Percentiles rank a stretch among this genome's conserved stretches.
Conservation (phyloP, 129 eudicot genomes). For the Apium graveolens region DNA sequence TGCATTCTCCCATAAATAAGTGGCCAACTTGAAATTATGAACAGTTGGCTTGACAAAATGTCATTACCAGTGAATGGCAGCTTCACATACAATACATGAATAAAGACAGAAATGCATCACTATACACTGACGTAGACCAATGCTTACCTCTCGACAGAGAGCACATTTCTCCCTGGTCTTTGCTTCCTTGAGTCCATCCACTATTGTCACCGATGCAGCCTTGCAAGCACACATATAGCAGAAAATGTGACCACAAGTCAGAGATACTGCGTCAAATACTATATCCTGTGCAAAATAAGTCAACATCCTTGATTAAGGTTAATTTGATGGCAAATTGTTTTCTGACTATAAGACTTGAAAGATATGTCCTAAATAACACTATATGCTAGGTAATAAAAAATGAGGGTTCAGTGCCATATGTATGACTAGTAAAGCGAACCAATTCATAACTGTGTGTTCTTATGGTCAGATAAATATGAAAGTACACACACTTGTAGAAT, state of each 20-base stretch:
- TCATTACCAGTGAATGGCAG: neutral
- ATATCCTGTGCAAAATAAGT: slow-evolving; percentile 50
- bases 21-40: neutral
- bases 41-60: neutral
- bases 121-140: neutral
- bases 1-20: neutral
- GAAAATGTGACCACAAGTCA: slow-evolving; percentile 82
- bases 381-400: neutral
- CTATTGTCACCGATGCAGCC: slow-evolving; percentile 75
- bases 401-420: neutral
- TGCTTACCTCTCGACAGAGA: slow-evolving; percentile 68
- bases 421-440: neutral
- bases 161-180: slow-evolving; percentile 57
- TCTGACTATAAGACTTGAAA: neutral
- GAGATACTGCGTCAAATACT: slow-evolving; percentile 78
- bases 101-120: neutral
- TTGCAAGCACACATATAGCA: slow-evolving; percentile 92
- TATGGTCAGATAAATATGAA: neutral
- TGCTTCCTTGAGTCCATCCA: slow-evolving; percentile 69
- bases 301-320: neutral
- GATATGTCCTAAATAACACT: neutral
- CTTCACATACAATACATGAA: neutral
- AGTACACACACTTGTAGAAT: neutral
- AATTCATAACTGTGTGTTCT: neutral
- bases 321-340: neutral